Conservation (phyloP, 2,329 filamentous ascomycete species). For the Ascomycota sp. region DNA sequence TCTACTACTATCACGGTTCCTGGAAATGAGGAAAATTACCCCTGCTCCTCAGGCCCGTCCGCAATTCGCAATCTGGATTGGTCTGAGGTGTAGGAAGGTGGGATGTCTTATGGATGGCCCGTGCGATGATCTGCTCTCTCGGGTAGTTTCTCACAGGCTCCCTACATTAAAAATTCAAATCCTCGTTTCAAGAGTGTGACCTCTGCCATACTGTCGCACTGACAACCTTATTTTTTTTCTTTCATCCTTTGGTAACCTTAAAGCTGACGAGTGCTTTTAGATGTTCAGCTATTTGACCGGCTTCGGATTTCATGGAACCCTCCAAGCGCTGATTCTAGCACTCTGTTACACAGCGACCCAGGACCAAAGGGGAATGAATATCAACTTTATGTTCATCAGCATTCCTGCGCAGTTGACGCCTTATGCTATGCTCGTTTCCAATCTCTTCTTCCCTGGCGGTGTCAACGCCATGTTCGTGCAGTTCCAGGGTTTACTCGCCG, state of each 20-base stretch:
- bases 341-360: constrained; percentile 70
- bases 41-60: constrained; percentile 38
- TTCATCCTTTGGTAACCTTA: too few relatives aligned
- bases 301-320: constrained; percentile 23
- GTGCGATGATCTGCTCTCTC: constrained; percentile 36
- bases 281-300: constrained; percentile 12
- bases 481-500: constrained; percentile 61
- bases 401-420: constrained; percentile 71
- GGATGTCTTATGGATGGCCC: constrained; percentile 54
- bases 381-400: constrained; percentile 62
- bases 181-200: too few relatives aligned
- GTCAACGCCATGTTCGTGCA: constrained; percentile 38
- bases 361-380: constrained; percentile 59
- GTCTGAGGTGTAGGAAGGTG: constrained; percentile 53
- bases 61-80: constrained; percentile 50
- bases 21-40: constrained; percentile 67
- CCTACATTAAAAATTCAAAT: too few relatives aligned
- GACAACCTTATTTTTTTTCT: too few relatives aligned
- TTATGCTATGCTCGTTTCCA: constrained; percentile 56
- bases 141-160: constrained; percentile 40
- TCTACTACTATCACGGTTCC: constrained; percentile 62
- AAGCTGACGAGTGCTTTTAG: constrained; percentile 7
- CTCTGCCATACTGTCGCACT: too few relatives aligned
- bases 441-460: constrained; percentile 44
- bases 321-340: constrained; percentile 52